These are phyloP conservation scores for Pyrenochaeta sp. DNA, from an alignment of 2,329 filamentous ascomycete genomes.

Conservation along the genomic window DNA sequence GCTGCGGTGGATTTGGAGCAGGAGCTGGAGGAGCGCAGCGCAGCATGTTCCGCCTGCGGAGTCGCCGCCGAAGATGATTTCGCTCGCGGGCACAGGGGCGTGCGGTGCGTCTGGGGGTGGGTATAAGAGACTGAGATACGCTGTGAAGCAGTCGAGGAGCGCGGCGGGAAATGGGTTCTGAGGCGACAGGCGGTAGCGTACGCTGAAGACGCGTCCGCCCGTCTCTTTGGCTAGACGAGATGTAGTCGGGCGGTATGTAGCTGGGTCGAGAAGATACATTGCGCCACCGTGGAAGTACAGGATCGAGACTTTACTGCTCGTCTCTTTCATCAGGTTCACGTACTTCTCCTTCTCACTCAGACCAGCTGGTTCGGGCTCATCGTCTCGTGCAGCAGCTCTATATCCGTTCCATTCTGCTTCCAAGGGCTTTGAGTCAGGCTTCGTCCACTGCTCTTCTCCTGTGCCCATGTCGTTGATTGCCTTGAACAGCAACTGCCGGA, in stretches of 20 bases:
- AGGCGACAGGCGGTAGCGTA: slow-evolving; percentile 78
- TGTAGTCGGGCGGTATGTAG: slow-evolving; percentile 67
- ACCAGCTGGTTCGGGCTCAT: slow-evolving; percentile 59
- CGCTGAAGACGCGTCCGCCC: slow-evolving; percentile 73
- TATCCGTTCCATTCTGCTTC: slow-evolving; percentile 82
- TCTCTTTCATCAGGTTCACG: slow-evolving; percentile 71
- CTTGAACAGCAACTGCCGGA: slow-evolving; percentile 64
- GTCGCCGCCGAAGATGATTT: slow-evolving; percentile 78
- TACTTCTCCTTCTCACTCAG: slow-evolving; percentile 73
- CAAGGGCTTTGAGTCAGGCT: slow-evolving; percentile 64
- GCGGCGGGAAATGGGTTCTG: slow-evolving; percentile 78
- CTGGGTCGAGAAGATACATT: slow-evolving; percentile 75
- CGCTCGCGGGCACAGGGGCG: slow-evolving; percentile 66
- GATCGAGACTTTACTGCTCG: slow-evolving; percentile 68
- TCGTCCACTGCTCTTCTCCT: slow-evolving; percentile 41
- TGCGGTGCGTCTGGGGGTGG: slow-evolving; percentile 75
- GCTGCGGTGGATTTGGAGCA: slow-evolving; percentile 68
- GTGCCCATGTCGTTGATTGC: slow-evolving; percentile 65
- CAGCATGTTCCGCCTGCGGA: slow-evolving; percentile 77
- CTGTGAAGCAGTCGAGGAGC: slow-evolving; percentile 74
- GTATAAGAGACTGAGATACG: slow-evolving; percentile 77
- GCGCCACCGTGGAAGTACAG: slow-evolving; percentile 82
- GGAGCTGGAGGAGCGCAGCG: slow-evolving; percentile 71
- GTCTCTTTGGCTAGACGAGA: slow-evolving; percentile 71
- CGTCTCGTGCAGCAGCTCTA: slow-evolving; percentile 61